Evolutionary conservation across 2,329 filamentous ascomycete species (phyloP), one percentile per base, ranked within the genome.

Genomic region (Fusarium scirpi): DNA sequence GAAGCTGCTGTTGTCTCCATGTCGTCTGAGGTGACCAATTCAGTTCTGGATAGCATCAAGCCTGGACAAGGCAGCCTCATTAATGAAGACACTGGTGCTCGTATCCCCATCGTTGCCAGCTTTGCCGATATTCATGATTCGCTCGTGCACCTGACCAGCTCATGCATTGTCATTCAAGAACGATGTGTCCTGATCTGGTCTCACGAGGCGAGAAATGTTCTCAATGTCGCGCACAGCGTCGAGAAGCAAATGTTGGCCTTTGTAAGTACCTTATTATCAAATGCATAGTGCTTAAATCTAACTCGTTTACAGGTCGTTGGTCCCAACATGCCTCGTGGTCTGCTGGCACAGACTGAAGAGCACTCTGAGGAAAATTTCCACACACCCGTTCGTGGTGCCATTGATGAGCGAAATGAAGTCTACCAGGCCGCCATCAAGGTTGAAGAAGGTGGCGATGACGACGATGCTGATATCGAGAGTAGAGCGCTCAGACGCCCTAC

Each of bases 171-270:
- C 1, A 43, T 56, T 0, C 53, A 73, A 48, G 74, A 76, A 27
- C 67, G 72, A 27, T 73, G 70, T 27, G 68, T 74, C 0, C 65
- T 76, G 0, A 58, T 76, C 10, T 76, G 74, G 74, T 73, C 74
- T 1, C 64, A 74, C 18, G 72, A 74, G 4, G 45, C 74, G 3
- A 72, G 62, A 22, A 69, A 61, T 2, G 63, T 76, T 18, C 62
- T 76, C 20, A 75, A 67, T 6, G 71, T 67, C 4, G 72, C 74
- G 5, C 71, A 76, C 41, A 72, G 66, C 22, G 54, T 76, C 8
- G 74, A 76, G 54, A 76, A 73, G 59, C 73, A 76, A 34, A 65
- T 76, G 53, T 20, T 76, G 3, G 73, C 62, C 1, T 58, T 74
- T 44, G 74, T 76, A 69, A 71, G 74, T 72, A 2, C 1, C 10